Conservation (phyloP, 768 basidiomycete species). For the Leccinum obscurum region DNA sequence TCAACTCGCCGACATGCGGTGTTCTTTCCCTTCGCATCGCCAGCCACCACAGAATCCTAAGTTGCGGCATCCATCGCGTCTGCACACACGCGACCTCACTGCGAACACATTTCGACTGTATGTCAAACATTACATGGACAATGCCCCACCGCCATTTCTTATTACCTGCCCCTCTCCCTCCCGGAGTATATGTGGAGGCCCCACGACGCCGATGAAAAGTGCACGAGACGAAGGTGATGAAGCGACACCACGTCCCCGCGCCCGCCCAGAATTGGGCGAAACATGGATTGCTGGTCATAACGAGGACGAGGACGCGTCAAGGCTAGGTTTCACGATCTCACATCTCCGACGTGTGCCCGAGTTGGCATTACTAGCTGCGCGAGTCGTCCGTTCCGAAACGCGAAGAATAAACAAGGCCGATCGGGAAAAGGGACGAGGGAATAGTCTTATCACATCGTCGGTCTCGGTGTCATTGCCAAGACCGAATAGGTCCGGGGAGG, state of each 20-base stretch:
- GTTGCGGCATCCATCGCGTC: conserved; percentile 71
- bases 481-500: not conserved
- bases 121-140: conserved; percentile 77
- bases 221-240: conserved; percentile 14
- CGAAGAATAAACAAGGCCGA: conserved; percentile 54
- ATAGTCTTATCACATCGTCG: not conserved
- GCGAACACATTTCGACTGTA: conserved; percentile 73
- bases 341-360: conserved; percentile 79
- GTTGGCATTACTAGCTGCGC: conserved; percentile 58
- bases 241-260: conserved; percentile 16
- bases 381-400: conserved; percentile 62
- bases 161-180: conserved; percentile 1
- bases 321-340: conserved; percentile 64
- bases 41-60: conserved; percentile 36
- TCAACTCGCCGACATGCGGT: not conserved
- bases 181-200: conserved; percentile 3
- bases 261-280: not conserved
- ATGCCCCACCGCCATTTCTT: conserved; percentile 33
- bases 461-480: not conserved
- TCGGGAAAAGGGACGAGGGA: conserved; percentile 34
- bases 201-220: conserved; percentile 37
- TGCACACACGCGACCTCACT: conserved; percentile 67
- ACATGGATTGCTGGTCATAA: not conserved
- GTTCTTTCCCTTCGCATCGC: not conserved
- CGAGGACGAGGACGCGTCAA: not conserved